Base-by-base conservation (phyloP, 2,329 filamentous ascomycete genomes). In the Lecanicillium sp. region DNA sequence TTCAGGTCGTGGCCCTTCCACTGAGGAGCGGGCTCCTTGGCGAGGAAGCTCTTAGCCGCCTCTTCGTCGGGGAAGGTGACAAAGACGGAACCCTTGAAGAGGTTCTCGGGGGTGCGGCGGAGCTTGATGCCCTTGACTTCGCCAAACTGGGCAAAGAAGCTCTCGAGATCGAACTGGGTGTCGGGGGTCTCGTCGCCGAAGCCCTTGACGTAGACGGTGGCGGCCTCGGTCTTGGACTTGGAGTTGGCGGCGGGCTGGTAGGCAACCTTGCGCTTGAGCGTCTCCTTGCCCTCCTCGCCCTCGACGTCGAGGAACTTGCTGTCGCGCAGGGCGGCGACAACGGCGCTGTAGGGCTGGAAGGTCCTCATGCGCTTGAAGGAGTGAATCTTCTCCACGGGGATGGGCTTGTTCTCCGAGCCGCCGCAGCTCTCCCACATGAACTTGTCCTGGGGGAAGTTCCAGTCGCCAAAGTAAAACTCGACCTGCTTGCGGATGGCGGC, bases 41-140 rank as follows among this genome's bases (percentile, higher is more conserved):
- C 78, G 44, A 96, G 67, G 65, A 98, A 98, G 43, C 79, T 79
- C 59, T 88, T 74, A 53, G 86, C 81, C 17, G 78, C 74, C 49
- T 94, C 86, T 54, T 88, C 82, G 36, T 77, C 77, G 45, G 77
- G 73, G 61, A 97, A 98, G 62, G 96, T 90, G 48, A 95, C 87
- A 57, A 96, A 97, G 42, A 95, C 87, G 49, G 87, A 95, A 50
- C 90, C 88, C 74, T 98, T 98, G 80, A 97, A 98, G 37, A 74
- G 66, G 53, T 79, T 80, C 44, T 81, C 68, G 31, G 74, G 71
- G 35, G 70, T 71, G 49, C 92, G 87, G 50, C 94, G 87, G 46
- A 98, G 83, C 56, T 90, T 89, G 45, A 98, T 81, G 33, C 81
- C 77, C 54, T 85, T 87, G 52, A 87, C 77, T 22, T 84, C 73